Evolutionary conservation across 441 rosid genomes (phyloP).

Genomic region (Cnidoscolus chayamansa): DNA sequence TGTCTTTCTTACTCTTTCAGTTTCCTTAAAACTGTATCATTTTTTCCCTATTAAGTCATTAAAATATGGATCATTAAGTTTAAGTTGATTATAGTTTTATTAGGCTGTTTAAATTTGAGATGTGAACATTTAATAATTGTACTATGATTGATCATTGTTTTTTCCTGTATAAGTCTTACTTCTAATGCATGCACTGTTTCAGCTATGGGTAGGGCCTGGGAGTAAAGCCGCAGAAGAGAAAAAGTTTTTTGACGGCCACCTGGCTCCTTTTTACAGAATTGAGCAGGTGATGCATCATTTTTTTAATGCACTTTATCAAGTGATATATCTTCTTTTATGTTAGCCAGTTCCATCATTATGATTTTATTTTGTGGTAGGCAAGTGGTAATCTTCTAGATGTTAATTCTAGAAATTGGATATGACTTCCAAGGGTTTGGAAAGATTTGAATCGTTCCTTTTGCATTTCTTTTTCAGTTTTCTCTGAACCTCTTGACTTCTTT

Average conservation of each 20-base stretch:
- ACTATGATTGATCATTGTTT: constrained; percentile 3
- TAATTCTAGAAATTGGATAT: not conserved
- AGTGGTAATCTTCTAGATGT: not conserved
- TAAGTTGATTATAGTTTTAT: not conserved
- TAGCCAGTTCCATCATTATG: constrained; percentile 10
- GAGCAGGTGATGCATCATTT: constrained; percentile 63
- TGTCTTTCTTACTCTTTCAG: no score
- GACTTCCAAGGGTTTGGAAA: not conserved
- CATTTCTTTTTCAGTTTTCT: not conserved
- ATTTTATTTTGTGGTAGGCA: no score
- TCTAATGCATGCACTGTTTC: constrained; percentile 33
- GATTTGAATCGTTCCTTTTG: no score
- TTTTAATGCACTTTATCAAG: not conserved
- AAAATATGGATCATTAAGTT: not conserved
- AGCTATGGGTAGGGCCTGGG: constrained; percentile 99
- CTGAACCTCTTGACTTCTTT: not conserved
- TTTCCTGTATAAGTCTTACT: constrained; percentile 11
- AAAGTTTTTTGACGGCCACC: constrained; percentile 77
- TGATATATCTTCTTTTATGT: not conserved
- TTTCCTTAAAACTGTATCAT: not conserved
- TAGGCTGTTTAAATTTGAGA: not conserved
- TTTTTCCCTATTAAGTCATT: not conserved
- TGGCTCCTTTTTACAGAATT: constrained; percentile 95
- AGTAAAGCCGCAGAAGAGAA: constrained; percentile 95
- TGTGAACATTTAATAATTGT: not conserved